Conservation (phyloP, 2,329 filamentous ascomycete genomes). For the Phaeosphaeriaceae sp. region DNA sequence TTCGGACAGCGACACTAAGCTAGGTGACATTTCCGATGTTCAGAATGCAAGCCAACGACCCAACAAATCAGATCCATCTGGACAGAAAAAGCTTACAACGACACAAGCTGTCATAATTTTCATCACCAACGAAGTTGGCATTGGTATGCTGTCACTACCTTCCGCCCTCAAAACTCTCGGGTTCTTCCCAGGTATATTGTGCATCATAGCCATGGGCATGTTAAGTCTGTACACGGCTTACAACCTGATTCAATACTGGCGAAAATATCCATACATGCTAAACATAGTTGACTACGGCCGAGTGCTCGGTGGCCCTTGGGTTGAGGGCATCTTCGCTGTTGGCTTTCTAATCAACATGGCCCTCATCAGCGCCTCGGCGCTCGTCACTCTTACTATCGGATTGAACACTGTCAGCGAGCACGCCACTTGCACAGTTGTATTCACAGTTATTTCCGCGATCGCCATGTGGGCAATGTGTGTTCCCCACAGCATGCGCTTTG, state of each 20-base stretch:
- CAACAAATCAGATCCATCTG: constrained; percentile 3
- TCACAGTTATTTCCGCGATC: constrained; percentile 28
- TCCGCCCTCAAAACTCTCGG: constrained; percentile 32
- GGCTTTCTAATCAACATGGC: constrained; percentile 39
- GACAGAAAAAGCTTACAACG: constrained; percentile 30
- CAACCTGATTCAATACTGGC: constrained; percentile 39
- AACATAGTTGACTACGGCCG: constrained; percentile 40
- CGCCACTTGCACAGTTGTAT: constrained; percentile 36
- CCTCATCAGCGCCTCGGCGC: constrained; percentile 33
- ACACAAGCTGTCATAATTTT: constrained; percentile 39
- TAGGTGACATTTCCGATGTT: constrained; percentile 31
- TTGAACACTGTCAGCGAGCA: constrained; percentile 37
- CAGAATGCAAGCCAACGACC: constrained; percentile 29
- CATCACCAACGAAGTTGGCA: constrained; percentile 38
- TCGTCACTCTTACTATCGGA: constrained; percentile 36
- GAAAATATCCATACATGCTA: constrained; percentile 38
- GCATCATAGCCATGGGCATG: constrained; percentile 31
- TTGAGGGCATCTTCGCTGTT: constrained; percentile 33
- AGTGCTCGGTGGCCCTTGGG: constrained; percentile 32
- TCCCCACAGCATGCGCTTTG: constrained; percentile 36
- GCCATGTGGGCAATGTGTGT: constrained; percentile 38
- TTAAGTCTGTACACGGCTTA: constrained; percentile 38
- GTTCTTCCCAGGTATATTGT: constrained; percentile 34
- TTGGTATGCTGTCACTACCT: constrained; percentile 37
- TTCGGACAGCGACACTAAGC: constrained; percentile 26